A percentile compares a stretch with the other conserved stretches of the same genome.
Conservation (phyloP, 108 stramenopile species). For the Cyclotella sp. region DNA sequence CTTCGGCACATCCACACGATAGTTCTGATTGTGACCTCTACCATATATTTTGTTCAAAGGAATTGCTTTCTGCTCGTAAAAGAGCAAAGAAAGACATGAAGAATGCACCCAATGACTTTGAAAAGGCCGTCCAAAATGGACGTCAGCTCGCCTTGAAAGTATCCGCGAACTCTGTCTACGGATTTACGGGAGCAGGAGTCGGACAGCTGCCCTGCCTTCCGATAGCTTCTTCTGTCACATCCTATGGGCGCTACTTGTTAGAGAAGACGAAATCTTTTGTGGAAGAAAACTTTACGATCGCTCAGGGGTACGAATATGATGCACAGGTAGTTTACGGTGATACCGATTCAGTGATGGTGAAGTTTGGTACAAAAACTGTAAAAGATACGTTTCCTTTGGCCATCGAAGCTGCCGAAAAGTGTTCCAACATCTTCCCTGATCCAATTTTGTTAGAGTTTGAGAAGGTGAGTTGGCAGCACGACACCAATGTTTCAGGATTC, state of each 20-base stretch:
- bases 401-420: constrained; percentile 93
- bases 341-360: constrained; percentile 99
- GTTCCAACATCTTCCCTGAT: constrained; percentile 93
- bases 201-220: constrained; percentile 98
- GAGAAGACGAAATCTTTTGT: constrained; percentile 94
- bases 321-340: constrained; percentile 99
- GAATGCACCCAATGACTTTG: constrained; percentile 96
- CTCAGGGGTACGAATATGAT: constrained; percentile 93
- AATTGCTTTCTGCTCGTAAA: constrained; percentile 92
- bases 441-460: constrained; percentile 96
- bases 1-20: not conserved
- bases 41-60: constrained; percentile 11
- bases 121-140: constrained; percentile 99
- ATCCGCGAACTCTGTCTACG: constrained; percentile 99
- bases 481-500: not conserved
- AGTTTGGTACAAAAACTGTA: constrained; percentile 95
- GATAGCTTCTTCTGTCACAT: constrained; percentile 97
- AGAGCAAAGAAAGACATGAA: constrained; percentile 99
- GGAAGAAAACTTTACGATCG: constrained; percentile 92
- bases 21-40: not conserved
- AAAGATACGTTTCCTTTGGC: constrained; percentile 95
- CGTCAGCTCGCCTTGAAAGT: constrained; percentile 99
- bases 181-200: constrained; percentile 98
- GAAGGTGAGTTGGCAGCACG: constrained; percentile 58
- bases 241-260: constrained; percentile 94